Evolutionary conservation across 106 monocot species (phyloP), one percentile per base, ranked within the genome.

Genomic region (Cymbidium sinense): DNA sequence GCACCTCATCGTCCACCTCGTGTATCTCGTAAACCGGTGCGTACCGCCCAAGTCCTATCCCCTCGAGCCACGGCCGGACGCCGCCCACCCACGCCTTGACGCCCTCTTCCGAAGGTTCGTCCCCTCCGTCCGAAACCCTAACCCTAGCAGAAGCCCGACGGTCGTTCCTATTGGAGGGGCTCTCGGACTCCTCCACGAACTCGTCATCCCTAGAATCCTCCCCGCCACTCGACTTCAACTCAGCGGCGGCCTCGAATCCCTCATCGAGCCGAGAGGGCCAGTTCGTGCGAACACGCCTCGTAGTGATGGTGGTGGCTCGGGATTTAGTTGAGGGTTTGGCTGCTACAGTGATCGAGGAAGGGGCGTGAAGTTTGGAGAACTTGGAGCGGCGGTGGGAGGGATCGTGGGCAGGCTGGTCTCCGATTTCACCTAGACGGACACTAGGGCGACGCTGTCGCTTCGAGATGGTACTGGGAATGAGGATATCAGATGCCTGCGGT

Each of bases 381-480:
- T 73, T 77, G 61, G 50, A 23, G 43, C 82, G 80, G 70, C 79
- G 83, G 0, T 17, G 71, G 67, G 41, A 50, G 64, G 81, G 75
- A 39, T 79, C 52, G 50, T 70, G 62, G 50, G 86, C 83, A 39
- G 84, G 84, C 39, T 81, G 75, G 11, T 81, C 83, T 34, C 92
- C 95, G 70, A 88, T 86, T 74, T 92, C 90, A 34, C 95, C 92
- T 23, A 95, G 86, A 64, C 95, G 90, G 83, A 95, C 88, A 86
- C 85, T 95, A 39, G 90, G 95, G 64, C 92, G 89, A 81, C 92
- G 92, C 81, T 88, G 89, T 64, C 95, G 89, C 85, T 95, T 95
- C 7, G 86, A 34, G 34, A 43, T 27, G 20, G 62, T 20, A 28
- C 31, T n/a, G 67, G 34, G 70, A 74, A 47, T 64, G 64, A 61